These are phyloP conservation scores for Bocquillonia castaneifolia DNA, from an alignment of 441 rosid species.

Conservation along the genomic window DNA sequence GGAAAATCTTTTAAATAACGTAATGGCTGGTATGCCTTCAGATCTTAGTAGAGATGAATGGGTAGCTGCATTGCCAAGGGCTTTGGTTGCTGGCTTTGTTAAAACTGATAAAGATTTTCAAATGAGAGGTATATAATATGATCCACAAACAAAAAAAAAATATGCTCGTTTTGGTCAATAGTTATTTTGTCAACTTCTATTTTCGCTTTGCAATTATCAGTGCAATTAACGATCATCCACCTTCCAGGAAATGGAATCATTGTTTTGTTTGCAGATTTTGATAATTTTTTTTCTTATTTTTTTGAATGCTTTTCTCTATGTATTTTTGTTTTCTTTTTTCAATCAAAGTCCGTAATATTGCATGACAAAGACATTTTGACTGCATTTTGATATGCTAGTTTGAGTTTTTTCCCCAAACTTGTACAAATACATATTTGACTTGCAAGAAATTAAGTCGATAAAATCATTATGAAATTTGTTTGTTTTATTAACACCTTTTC, in stretches of 20 bases:
- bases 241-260: conserved; percentile 2
- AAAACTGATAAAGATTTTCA: conserved; percentile 98
- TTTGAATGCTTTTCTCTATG: no score
- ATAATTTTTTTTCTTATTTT: neutral
- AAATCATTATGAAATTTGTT: no score
- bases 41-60: conserved; percentile 91
- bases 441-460: no score
- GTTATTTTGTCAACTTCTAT: neutral
- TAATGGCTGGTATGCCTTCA: conserved; percentile 74
- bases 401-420: neutral
- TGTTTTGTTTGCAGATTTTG: neutral
- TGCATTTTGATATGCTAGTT: neutral
- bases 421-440: neutral
- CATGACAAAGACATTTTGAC: neutral
- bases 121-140: conserved; percentile 44
- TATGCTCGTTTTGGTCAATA: neutral
- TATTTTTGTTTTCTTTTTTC: neutral
- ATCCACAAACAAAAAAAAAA: neutral
- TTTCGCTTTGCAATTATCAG: neutral
- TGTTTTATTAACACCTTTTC: no score
- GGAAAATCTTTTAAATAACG: conserved; percentile 83
- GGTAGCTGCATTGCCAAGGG: conserved; percentile 90
- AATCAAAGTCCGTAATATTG: neutral
- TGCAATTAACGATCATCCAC: neutral
- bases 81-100: conserved; percentile 96